Conservation (phyloP, 2,329 filamentous ascomycete species). For the Alternaria conjuncta region DNA sequence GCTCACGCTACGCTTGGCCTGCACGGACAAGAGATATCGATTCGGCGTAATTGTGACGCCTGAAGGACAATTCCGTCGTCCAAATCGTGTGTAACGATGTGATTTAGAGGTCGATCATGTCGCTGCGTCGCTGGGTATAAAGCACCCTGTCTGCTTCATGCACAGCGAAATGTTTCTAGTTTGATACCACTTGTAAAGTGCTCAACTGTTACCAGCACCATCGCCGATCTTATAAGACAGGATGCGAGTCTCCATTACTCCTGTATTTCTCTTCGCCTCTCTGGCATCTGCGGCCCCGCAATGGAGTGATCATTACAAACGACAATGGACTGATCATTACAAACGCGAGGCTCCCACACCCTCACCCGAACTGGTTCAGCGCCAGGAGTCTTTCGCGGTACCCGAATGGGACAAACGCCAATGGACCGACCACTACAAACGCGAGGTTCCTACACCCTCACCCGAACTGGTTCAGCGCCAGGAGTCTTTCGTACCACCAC, state of each 20-base stretch:
- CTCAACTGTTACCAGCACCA: neutral
- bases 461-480: neutral
- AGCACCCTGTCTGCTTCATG: neutral
- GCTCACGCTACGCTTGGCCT: neutral
- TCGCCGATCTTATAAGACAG: neutral
- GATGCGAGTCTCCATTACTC: neutral
- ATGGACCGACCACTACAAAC: neutral
- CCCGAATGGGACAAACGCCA: too few relatives aligned
- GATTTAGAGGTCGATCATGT: neutral
- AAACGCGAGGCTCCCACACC: neutral
- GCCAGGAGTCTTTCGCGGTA: neutral
- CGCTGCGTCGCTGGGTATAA: neutral
- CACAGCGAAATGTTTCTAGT: neutral
- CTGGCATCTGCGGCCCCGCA: constrained; percentile 6
- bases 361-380: neutral
- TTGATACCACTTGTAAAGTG: neutral
- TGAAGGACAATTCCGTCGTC: neutral
- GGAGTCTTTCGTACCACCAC: neutral
- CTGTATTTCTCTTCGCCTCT: neutral
- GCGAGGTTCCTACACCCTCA: neutral
- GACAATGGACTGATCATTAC: neutral
- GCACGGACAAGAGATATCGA: neutral
- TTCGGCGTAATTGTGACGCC: neutral
- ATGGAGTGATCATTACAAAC: neutral
- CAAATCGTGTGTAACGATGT: neutral